Percentiles rank a stretch among this genome's conserved stretches.
Evolutionary conservation across 345 rosid genomes (phyloP).

Genomic region (Lumnitzera racemosa): DNA sequence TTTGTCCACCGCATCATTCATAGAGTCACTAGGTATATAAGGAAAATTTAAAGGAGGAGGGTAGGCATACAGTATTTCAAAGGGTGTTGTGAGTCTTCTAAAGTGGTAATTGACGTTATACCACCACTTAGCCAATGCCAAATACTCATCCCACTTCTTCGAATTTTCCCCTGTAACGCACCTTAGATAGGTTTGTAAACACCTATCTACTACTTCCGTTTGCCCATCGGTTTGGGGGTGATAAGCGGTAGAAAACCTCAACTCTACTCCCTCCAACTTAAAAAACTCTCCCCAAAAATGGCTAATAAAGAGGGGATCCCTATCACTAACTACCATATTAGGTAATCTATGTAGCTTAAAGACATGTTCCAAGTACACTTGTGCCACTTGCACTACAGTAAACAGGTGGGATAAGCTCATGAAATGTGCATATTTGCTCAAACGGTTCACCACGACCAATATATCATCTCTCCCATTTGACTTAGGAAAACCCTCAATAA

Average conservation of each 20-base stretch:
- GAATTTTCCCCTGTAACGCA: slow-evolving; percentile 1
- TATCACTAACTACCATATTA: too few species aligned
- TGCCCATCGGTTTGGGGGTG: slow-evolving; percentile 1
- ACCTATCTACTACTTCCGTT: slow-evolving; percentile 2
- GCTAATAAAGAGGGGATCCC: background rate
- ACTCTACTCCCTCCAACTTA: background rate
- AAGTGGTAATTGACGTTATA: slow-evolving; percentile 1
- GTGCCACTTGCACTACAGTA: background rate
- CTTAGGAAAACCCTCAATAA: background rate
- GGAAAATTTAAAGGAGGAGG: background rate
- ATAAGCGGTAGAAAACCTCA: background rate
- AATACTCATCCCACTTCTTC: background rate
- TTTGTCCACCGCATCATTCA: too few species aligned
- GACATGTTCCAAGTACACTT: background rate
- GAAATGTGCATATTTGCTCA: background rate
- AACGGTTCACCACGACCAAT: background rate
- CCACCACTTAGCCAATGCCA: slow-evolving; percentile 2
- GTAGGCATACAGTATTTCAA: background rate
- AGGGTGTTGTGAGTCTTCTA: background rate
- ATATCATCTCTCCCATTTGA: background rate
- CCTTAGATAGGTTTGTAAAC: background rate
- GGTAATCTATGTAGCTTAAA: slow-evolving; percentile 12
- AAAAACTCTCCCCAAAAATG: slow-evolving; percentile 3
- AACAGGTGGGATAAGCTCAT: background rate
- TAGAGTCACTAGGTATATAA: too few species aligned